These are phyloP conservation scores for Globisporangium abappressorium DNA, from an alignment of 352 stramenopile species.

Conservation along the genomic window DNA sequence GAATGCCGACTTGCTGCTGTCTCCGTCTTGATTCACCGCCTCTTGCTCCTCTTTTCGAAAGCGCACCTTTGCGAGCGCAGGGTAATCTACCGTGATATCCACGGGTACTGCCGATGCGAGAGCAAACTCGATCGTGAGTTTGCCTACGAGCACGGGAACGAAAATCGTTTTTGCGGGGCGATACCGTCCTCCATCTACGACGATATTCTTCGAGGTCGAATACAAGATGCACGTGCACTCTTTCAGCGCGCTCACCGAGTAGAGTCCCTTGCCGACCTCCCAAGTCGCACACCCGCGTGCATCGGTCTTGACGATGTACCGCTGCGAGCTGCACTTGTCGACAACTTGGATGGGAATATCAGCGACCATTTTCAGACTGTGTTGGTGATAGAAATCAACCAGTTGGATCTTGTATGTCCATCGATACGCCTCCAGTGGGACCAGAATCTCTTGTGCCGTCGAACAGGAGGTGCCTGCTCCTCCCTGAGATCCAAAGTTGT, in stretches of 20 bases:
- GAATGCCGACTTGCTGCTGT: background rate
- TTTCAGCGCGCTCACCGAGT: conserved; percentile 46
- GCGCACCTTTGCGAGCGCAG: background rate
- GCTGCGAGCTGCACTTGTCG: conserved; percentile 52
- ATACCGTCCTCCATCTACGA: conserved; percentile 62
- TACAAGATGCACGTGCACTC: conserved; percentile 65
- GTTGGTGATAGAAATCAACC: conserved; percentile 66
- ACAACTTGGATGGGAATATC: conserved; percentile 52
- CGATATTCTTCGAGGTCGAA: conserved; percentile 61
- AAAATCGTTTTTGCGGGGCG: conserved; percentile 41
- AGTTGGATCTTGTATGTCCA: conserved; percentile 64
- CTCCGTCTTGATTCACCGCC: background rate
- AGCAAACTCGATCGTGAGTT: conserved; percentile 36
- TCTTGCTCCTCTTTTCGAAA: conserved; percentile 12
- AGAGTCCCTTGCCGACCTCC: conserved; percentile 60
- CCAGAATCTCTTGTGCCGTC: conserved; percentile 46
- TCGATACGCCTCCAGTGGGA: conserved; percentile 52
- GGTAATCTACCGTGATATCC: background rate
- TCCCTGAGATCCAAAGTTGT: conserved; percentile 35
- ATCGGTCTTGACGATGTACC: conserved; percentile 43
- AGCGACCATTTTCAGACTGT: conserved; percentile 32
- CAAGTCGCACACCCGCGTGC: conserved; percentile 38
- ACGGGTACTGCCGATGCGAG: conserved; percentile 8
- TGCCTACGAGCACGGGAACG: conserved; percentile 58
- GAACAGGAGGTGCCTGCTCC: conserved; percentile 22